Percentiles rank a stretch among this genome's conserved stretches.
These are phyloP conservation scores for Macrocybe sp. DNA, from an alignment of 1,284 basidiomycete species.

Conservation along the genomic window DNA sequence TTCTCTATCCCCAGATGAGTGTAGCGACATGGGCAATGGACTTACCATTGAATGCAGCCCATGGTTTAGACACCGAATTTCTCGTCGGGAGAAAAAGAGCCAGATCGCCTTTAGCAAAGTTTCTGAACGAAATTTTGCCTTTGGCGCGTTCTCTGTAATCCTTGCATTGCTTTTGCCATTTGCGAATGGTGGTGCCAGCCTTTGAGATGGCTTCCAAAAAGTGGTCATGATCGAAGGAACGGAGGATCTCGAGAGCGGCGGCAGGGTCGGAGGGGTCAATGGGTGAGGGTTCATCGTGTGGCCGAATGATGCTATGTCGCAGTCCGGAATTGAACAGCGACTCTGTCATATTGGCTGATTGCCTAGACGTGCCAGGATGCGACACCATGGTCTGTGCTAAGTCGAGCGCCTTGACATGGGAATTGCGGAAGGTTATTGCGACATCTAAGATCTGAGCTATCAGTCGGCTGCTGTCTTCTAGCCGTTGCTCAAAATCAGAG, in stretches of 20 bases:
- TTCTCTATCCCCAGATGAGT: neutral
- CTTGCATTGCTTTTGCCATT: conserved; percentile 96
- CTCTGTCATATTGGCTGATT: conserved; percentile 35
- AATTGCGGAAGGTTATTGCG: conserved; percentile 66
- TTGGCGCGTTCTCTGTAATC: conserved; percentile 89
- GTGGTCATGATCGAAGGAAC: conserved; percentile 76
- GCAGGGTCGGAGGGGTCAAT: conserved; percentile 71
- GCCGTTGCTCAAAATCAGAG: conserved; percentile 58
- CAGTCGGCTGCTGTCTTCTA: conserved; percentile 56
- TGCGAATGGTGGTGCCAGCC: conserved; percentile 82
- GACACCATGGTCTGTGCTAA: conserved; percentile 57
- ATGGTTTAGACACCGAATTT: conserved; percentile 87
- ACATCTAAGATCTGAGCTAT: conserved; percentile 73
- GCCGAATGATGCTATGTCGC: conserved; percentile 47
- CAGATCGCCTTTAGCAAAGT: conserved; percentile 90
- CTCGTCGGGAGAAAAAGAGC: conserved; percentile 94
- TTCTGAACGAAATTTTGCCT: conserved; percentile 91
- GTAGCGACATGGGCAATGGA: conserved; percentile 11
- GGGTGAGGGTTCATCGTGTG: conserved; percentile 59
- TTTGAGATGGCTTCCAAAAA: conserved; percentile 80
- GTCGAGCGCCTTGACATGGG: conserved; percentile 64
- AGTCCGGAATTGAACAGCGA: conserved; percentile 42
- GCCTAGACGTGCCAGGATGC: conserved; percentile 46
- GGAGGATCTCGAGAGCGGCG: conserved; percentile 60
- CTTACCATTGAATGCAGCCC: conserved; percentile 95